Percentiles rank a stretch among this genome's conserved stretches.
phyloP scores from a whole-genome alignment of 2,329 filamentous ascomycete species.

The Exophiala mesophila region DNA sequence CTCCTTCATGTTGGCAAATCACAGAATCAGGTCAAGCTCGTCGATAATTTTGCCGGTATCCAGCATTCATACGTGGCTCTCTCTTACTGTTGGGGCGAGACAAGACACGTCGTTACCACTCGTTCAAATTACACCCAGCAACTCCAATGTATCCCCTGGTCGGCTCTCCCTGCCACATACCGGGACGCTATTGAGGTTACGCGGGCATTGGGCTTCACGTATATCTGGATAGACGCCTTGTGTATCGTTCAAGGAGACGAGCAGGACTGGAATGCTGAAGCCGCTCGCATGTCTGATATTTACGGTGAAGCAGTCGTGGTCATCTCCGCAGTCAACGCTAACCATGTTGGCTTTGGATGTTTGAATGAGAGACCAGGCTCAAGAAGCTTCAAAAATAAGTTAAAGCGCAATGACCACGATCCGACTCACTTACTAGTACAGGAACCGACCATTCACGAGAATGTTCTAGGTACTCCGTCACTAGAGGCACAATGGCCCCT shows the following conservation, averaged over 20 bases:
- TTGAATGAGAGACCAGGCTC: not conserved
- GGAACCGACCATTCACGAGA: slow-evolving; percentile 1
- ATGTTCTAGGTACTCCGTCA: not conserved
- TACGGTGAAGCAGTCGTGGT: slow-evolving; percentile 13
- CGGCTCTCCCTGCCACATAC: slow-evolving; percentile 17
- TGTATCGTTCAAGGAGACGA: slow-evolving; percentile 31
- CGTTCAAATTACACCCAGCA: not conserved
- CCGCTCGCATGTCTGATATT: slow-evolving; percentile 18
- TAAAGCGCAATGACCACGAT: slow-evolving; percentile 1
- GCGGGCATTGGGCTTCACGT: slow-evolving; percentile 21
- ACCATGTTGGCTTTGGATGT: slow-evolving; percentile 2
- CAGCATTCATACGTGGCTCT: slow-evolving; percentile 10
- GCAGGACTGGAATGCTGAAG: slow-evolving; percentile 24
- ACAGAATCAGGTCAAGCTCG: slow-evolving; percentile 2
- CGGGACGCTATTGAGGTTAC: slow-evolving; percentile 28
- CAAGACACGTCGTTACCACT: slow-evolving; percentile 1
- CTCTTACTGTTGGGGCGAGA: slow-evolving; percentile 2
- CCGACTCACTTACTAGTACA: slow-evolving; percentile 1
- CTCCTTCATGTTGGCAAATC: slow-evolving; percentile 3
- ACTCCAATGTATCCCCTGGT: not conserved
- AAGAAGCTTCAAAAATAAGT: slow-evolving; percentile 2
- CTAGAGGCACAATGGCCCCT: slow-evolving; percentile 4
- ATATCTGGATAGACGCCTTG: slow-evolving; percentile 33
- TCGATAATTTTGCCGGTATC: slow-evolving; percentile 2
- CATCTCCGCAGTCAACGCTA: slow-evolving; percentile 11